Conservation (phyloP, 306 rosid species). For the Comarum palustre region DNA sequence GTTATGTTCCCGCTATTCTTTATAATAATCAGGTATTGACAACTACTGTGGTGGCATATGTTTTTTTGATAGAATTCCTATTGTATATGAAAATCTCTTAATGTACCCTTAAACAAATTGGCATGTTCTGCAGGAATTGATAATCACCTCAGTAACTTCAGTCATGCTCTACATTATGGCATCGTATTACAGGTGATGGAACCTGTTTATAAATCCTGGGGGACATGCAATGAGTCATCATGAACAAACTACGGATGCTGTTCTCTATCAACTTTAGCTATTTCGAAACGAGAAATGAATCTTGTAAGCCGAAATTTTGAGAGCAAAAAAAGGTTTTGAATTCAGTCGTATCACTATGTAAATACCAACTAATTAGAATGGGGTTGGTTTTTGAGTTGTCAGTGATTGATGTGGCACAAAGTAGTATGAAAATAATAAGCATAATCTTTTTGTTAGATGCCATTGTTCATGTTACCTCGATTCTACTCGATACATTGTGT, state of each 20-base stretch:
- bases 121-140: conserved; percentile 58
- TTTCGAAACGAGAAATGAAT: background rate
- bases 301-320: conserved; percentile 9
- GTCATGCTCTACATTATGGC: conserved; percentile 66
- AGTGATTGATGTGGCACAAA: background rate
- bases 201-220: conserved; percentile 22
- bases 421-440: background rate
- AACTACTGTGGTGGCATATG: conserved; percentile 18
- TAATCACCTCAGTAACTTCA: conserved; percentile 70
- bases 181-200: conserved; percentile 67
- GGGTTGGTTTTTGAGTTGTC: background rate
- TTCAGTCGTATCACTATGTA: background rate
- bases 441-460: background rate
- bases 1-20: conserved; percentile 66
- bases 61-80: background rate
- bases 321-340: background rate
- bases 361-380: background rate
- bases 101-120: conserved; percentile 1
- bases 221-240: conserved; percentile 21
- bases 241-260: background rate
- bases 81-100: background rate
- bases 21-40: conserved; percentile 83
- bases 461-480: no score
- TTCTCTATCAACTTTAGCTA: background rate
- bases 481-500: no score